Conservation (phyloP, 2,329 filamentous ascomycete species). For the Claviceps paspali region DNA sequence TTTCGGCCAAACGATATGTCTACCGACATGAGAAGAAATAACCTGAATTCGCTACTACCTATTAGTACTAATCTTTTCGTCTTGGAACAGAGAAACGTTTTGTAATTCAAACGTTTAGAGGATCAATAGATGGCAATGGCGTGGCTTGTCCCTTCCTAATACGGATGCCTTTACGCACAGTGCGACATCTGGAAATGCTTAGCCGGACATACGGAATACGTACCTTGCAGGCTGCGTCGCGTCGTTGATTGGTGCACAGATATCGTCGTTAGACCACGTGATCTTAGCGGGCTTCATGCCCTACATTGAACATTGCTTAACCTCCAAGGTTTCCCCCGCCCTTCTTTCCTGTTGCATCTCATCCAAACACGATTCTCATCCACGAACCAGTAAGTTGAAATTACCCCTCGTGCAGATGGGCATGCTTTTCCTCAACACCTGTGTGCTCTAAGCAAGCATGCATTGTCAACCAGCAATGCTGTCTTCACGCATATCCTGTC, state of each 20-base stretch:
- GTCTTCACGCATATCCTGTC: no score
- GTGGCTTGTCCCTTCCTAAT: slow-evolving; percentile 1
- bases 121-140: not conserved
- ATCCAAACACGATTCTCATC: slow-evolving; percentile 32
- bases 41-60: no score
- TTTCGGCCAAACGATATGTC: no score
- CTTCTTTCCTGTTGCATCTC: slow-evolving; percentile 18
- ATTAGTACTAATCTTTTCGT: not conserved
- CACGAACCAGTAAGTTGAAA: slow-evolving; percentile 26
- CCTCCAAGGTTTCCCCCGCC: slow-evolving; percentile 15
- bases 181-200: not conserved
- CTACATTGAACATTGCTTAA: slow-evolving; percentile 19
- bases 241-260: no score
- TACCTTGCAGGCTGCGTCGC: no score
- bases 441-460: no score
- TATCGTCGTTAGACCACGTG: slow-evolving; percentile 15
- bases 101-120: not conserved
- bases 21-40: no score
- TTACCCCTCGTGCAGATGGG: not conserved
- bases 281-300: slow-evolving; percentile 20
- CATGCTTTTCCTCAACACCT: not conserved
- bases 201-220: not conserved
- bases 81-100: not conserved
- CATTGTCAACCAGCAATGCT: no score
- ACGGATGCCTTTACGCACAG: not conserved